Evolutionary conservation across 345 rosid genomes (phyloP).

Genomic region (Moricandia moricandioides): DNA sequence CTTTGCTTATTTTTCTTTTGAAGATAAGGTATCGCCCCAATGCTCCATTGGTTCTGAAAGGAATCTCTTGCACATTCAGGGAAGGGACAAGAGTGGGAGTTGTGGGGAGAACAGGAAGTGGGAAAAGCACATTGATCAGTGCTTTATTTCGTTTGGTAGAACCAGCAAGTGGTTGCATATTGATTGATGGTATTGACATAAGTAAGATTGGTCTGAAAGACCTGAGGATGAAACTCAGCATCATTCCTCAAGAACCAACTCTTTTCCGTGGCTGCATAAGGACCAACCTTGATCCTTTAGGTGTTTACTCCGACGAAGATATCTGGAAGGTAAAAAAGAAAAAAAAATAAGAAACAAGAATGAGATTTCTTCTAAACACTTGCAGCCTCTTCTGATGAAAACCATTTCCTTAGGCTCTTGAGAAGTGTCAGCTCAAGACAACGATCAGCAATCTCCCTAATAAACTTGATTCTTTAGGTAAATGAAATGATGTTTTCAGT

Average conservation of each 20-base stretch:
- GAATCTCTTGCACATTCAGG: slow-evolving; percentile 67
- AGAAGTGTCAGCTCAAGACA: slow-evolving; percentile 69
- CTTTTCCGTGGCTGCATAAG: slow-evolving; percentile 81
- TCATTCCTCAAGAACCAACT: slow-evolving; percentile 95
- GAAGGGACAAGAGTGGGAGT: slow-evolving; percentile 79
- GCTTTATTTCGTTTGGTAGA: slow-evolving; percentile 87
- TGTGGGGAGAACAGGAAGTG: slow-evolving; percentile 93
- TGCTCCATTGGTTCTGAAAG: slow-evolving; percentile 66
- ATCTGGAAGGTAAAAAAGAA: slow-evolving; percentile 68
- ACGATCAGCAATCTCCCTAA: slow-evolving; percentile 55
- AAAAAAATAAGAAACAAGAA: background rate
- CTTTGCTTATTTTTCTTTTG: too few relatives aligned
- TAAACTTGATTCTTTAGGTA: slow-evolving; percentile 62
- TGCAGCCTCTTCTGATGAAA: background rate
- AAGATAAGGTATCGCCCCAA: slow-evolving; percentile 71
- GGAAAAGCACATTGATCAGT: slow-evolving; percentile 81
- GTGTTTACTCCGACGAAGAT: slow-evolving; percentile 64
- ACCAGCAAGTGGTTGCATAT: slow-evolving; percentile 65
- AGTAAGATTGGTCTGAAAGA: slow-evolving; percentile 80
- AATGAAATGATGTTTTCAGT: background rate
- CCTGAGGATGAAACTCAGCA: slow-evolving; percentile 80
- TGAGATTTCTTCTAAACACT: background rate
- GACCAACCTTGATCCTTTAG: slow-evolving; percentile 81
- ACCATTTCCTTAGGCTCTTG: slow-evolving; percentile 47
- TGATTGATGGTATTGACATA: slow-evolving; percentile 73